These are phyloP conservation scores for Fusarium drepaniforme DNA, from an alignment of 2,329 filamentous ascomycete species.

Conservation along the genomic window DNA sequence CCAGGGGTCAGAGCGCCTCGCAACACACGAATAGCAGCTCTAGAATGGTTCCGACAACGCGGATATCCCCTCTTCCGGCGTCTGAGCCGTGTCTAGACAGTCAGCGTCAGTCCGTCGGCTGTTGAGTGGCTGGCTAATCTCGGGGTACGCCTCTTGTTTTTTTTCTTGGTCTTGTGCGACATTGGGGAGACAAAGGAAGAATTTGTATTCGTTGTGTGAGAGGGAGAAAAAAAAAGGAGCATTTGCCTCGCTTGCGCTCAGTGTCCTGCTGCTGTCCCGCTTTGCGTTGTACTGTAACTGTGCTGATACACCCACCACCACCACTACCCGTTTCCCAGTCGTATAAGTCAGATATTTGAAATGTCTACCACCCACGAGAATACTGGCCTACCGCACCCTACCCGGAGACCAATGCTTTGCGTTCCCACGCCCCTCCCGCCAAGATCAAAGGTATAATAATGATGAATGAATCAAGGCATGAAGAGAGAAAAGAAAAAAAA, in stretches of 20 bases:
- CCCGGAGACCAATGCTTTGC: conserved; percentile 12
- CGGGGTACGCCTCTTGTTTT: no score
- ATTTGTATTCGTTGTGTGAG: conserved; percentile 17
- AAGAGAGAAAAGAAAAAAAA: background rate
- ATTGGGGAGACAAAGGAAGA: conserved; percentile 9
- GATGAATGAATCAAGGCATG: conserved; percentile 17
- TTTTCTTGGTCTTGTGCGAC: background rate
- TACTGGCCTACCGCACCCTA: conserved; percentile 5
- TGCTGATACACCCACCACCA: conserved; percentile 15
- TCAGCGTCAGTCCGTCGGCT: conserved; percentile 5
- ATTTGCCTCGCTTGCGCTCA: conserved; percentile 25
- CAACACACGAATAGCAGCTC: conserved; percentile 9
- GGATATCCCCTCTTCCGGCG: conserved; percentile 7
- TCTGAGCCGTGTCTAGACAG: conserved; percentile 6
- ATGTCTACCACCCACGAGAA: conserved; percentile 5
- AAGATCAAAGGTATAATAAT: conserved; percentile 39
- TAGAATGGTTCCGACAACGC: conserved; percentile 21
- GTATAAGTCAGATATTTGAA: conserved; percentile 2
- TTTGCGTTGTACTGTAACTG: background rate
- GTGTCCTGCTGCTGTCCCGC: conserved; percentile 12
- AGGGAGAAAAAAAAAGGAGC: background rate
- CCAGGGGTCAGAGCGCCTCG: conserved; percentile 5
- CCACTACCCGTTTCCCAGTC: conserved; percentile 13
- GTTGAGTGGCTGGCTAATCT: conserved; percentile 9
- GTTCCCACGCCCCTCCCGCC: conserved; percentile 20